Evolutionary conservation across 1,139 yeast species (phyloP), one percentile per base, ranked within the genome.

Genomic region (Geotrichum citri-aurantii): DNA sequence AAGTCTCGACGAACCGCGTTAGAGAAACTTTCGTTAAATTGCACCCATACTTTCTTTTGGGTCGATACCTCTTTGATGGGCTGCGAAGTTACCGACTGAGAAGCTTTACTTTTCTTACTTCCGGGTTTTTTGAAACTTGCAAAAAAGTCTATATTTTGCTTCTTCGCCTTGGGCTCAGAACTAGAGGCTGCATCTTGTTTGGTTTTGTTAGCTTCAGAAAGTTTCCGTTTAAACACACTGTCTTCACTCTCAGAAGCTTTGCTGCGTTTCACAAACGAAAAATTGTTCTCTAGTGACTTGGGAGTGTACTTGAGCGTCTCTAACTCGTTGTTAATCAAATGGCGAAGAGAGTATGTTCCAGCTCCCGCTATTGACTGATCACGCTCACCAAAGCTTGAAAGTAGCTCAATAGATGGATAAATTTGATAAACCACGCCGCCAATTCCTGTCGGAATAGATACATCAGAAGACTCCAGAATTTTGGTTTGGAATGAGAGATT

Each of bases 1-100:
- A 92, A 83, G 60, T 86, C 87, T 66, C 90, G 90, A 48, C 96
- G 76, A 1, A 93, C 98, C 0, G 99, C 99, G 71, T 92, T 88
- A 8, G 96, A 88, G 67, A 88, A 92, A 1, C 99, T 98, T 71
- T 92, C 98, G 64, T 88, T 88, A 68, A 86, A 92, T 68, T 88
- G 92, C 17, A 93, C 88, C 98, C 98, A 93, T 7, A 90, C 86
- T 62, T 53, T 57, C 37, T 57, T 52, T 14, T 42, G 33, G 10
- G 19, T 46, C 37, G 42, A 24, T 6, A 3, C 49, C 21, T 48
- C 52, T 17, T 14, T 21, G 21, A 24, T 46, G 14, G 23, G 29
- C 23, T 52, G 55, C 2, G 42, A 42, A 10, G 50, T 19, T 42
- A 29, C 40, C 40, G 42, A 10, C 40, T 21, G 14, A 21, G 42